Evolutionary conservation across 2,329 filamentous ascomycete genomes (phyloP).

Genomic region (Arthrobotrys megalospora): DNA sequence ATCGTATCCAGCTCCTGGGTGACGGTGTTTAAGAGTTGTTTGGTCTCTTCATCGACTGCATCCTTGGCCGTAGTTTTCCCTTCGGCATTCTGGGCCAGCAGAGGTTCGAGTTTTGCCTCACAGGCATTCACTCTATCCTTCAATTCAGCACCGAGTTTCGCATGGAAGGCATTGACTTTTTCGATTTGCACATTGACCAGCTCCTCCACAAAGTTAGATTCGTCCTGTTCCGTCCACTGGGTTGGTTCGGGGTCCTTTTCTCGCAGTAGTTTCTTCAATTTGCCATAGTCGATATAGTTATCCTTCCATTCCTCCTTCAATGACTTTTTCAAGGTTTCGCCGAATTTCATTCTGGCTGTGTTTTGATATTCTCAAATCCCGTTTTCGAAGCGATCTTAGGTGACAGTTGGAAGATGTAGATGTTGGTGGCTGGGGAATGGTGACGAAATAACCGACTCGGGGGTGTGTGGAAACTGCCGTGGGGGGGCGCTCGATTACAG

Average conservation of each 20-base stretch:
- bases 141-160: slow-evolving; percentile 83
- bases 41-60: slow-evolving; percentile 67
- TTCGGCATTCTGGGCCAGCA: slow-evolving; percentile 67
- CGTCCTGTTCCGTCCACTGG: slow-evolving; percentile 91
- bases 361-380: background rate
- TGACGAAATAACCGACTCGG: slow-evolving; percentile 15
- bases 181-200: slow-evolving; percentile 94
- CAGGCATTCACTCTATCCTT: slow-evolving; percentile 83
- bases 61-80: slow-evolving; percentile 64
- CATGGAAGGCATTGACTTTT: slow-evolving; percentile 92
- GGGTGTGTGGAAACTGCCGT: slow-evolving; percentile 13
- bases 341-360: slow-evolving; percentile 83
- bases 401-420: background rate
- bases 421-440: slow-evolving; percentile 15
- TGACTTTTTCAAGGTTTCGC: slow-evolving; percentile 84
- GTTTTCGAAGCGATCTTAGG: background rate
- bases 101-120: slow-evolving; percentile 76
- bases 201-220: slow-evolving; percentile 93
- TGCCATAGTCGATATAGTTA: slow-evolving; percentile 94
- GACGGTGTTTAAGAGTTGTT: slow-evolving; percentile 72
- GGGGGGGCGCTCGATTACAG: background rate
- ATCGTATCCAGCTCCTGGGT: slow-evolving; percentile 86
- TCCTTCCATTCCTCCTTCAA: slow-evolving; percentile 90
- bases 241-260: slow-evolving; percentile 75
- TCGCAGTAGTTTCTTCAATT: slow-evolving; percentile 89